Percentiles rank a stretch among this genome's conserved stretches.
Conservation (phyloP, 1,139 yeast species). For the Neolecta irregularis region DNA sequence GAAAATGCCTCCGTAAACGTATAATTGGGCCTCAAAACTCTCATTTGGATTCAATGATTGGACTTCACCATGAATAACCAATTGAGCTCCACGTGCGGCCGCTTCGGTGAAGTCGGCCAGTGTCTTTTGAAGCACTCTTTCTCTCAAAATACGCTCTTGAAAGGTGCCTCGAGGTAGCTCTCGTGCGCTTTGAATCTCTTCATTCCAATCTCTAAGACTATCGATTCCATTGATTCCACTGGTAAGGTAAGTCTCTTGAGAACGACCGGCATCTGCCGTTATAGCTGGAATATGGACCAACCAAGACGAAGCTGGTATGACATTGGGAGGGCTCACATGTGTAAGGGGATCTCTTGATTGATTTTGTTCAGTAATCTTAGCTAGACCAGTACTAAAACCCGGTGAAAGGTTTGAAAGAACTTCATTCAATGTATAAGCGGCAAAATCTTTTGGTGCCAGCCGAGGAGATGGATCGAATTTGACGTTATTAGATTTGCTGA, state of each 20-base stretch:
- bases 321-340: slow-evolving; percentile 47
- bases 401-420: slow-evolving; percentile 45
- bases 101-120: slow-evolving; percentile 60
- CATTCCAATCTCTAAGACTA: slow-evolving; percentile 59
- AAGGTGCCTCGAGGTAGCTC: slow-evolving; percentile 48
- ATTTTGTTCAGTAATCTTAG: slow-evolving; percentile 31
- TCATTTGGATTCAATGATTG: slow-evolving; percentile 71
- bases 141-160: slow-evolving; percentile 59
- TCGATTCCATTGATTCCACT: slow-evolving; percentile 47
- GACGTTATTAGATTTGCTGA: slow-evolving; percentile 50
- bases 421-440: slow-evolving; percentile 33
- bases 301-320: slow-evolving; percentile 65
- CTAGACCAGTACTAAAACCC: slow-evolving; percentile 30
- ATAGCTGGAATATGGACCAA: slow-evolving; percentile 28
- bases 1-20: slow-evolving; percentile 67
- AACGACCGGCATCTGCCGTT: slow-evolving; percentile 45
- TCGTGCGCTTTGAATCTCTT: slow-evolving; percentile 67
- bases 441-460: slow-evolving; percentile 29
- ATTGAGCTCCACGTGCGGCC: slow-evolving; percentile 68
- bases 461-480: slow-evolving; percentile 49
- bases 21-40: slow-evolving; percentile 43
- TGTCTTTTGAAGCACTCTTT: slow-evolving; percentile 56
- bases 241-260: slow-evolving; percentile 40
- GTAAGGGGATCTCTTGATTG: slow-evolving; percentile 35
- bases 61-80: slow-evolving; percentile 58